phyloP scores from a whole-genome alignment of 306 rosid species.

The Corylus avellana region DNA sequence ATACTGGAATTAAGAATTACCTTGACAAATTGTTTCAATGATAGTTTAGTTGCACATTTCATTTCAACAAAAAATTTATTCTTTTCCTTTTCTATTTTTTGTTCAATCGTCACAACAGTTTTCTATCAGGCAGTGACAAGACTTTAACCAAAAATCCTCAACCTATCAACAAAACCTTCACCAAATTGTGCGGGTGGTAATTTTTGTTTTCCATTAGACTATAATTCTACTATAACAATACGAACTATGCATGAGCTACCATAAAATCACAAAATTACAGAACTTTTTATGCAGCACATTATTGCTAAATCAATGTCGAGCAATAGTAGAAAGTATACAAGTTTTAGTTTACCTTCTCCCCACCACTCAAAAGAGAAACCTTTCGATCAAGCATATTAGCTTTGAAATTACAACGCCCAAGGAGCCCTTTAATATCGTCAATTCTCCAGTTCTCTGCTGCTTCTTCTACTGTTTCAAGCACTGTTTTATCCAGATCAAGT shows the following conservation, averaged over 20 bases:
- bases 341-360: slow-evolving; percentile 79
- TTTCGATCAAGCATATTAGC: slow-evolving; percentile 93
- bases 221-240: not conserved
- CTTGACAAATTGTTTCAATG: slow-evolving; percentile 6
- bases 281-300: slow-evolving; percentile 1
- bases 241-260: slow-evolving; percentile 5
- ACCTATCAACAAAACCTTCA: slow-evolving; percentile 21
- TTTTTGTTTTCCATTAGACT: slow-evolving; percentile 4
- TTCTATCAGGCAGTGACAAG: slow-evolving; percentile 15
- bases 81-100: slow-evolving; percentile 17
- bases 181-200: slow-evolving; percentile 12
- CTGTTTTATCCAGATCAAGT: slow-evolving; percentile 89
- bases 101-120: slow-evolving; percentile 22
- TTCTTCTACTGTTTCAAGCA: slow-evolving; percentile 89
- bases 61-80: slow-evolving; percentile 5
- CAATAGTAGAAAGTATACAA: slow-evolving; percentile 1
- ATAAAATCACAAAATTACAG: slow-evolving; percentile 18
- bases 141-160: slow-evolving; percentile 14
- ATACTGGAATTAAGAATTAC: not conserved
- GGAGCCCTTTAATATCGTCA: slow-evolving; percentile 96
- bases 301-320: slow-evolving; percentile 21
- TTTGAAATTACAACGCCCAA: slow-evolving; percentile 98
- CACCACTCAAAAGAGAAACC: slow-evolving; percentile 93
- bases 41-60: slow-evolving; percentile 16
- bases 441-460: slow-evolving; percentile 94